phyloP scores from a whole-genome alignment of 352 stramenopile genomes.

The Phytophthora kernoviae region DNA sequence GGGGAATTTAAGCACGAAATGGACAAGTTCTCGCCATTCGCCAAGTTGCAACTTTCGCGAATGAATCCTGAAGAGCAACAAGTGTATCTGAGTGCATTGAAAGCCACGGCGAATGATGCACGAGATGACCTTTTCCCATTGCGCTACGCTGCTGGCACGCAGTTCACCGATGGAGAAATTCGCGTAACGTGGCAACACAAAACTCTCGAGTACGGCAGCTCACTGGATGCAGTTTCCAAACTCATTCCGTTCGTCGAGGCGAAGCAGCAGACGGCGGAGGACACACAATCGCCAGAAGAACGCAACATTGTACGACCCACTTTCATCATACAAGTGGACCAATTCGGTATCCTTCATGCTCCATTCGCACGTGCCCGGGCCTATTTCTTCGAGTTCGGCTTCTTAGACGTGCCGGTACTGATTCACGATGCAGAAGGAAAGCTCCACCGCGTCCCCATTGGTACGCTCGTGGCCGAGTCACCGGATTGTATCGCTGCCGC shows the following conservation, averaged over 20 bases:
- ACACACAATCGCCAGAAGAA: slow-evolving; percentile 1
- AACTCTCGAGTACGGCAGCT: slow-evolving; percentile 70
- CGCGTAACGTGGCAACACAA: slow-evolving; percentile 61
- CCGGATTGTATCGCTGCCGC: slow-evolving; percentile 56
- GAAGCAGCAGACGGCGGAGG: slow-evolving; percentile 16
- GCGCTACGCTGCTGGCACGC: slow-evolving; percentile 75
- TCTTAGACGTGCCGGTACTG: slow-evolving; percentile 40
- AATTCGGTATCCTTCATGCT: slow-evolving; percentile 88
- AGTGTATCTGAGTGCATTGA: slow-evolving; percentile 46
- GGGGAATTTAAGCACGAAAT: background rate
- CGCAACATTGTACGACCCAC: slow-evolving; percentile 25
- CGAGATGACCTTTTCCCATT: slow-evolving; percentile 81
- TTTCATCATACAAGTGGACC: slow-evolving; percentile 83
- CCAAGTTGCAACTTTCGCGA: slow-evolving; percentile 31
- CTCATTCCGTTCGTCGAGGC: slow-evolving; percentile 64
- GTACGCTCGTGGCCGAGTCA: slow-evolving; percentile 50
- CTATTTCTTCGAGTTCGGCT: slow-evolving; percentile 86
- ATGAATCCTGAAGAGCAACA: slow-evolving; percentile 34
- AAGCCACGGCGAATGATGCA: slow-evolving; percentile 38
- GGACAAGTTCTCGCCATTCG: slow-evolving; percentile 24
- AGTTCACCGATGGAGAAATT: slow-evolving; percentile 73
- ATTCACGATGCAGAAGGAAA: slow-evolving; percentile 41
- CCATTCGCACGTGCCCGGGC: slow-evolving; percentile 83
- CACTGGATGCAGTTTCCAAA: slow-evolving; percentile 62
- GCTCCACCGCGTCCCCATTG: slow-evolving; percentile 43